phyloP scores from a whole-genome alignment of 179 eudicot species.

The Kewa caespitosa region DNA sequence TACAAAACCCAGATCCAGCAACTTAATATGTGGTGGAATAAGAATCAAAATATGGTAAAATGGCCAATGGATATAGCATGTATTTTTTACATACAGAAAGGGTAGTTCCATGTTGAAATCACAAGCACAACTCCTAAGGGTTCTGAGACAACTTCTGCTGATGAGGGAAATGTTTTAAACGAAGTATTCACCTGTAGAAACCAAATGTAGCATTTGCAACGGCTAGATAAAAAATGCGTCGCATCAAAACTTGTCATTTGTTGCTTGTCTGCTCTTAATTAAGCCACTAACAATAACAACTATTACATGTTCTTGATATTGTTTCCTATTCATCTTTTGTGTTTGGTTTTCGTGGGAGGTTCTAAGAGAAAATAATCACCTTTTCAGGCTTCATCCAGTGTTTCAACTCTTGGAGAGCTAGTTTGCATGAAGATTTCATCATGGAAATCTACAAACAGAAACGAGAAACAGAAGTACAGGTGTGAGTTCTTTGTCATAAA shows the following conservation, averaged over 20 bases:
- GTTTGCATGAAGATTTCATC: slow-evolving; percentile 38
- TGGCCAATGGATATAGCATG: background rate
- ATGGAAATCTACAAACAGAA: slow-evolving; percentile 38
- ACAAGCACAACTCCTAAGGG: slow-evolving; percentile 51
- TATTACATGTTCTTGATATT: no score
- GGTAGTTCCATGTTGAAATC: slow-evolving; percentile 55
- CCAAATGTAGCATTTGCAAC: background rate
- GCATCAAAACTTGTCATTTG: background rate
- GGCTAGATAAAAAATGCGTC: background rate
- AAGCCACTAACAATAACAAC: background rate
- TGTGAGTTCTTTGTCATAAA: background rate
- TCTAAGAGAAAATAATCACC: slow-evolving; percentile 26
- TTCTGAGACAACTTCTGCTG: slow-evolving; percentile 50
- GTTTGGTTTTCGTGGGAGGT: background rate
- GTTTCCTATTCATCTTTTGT: no score
- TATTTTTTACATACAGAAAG: slow-evolving; percentile 42
- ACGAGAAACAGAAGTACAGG: background rate
- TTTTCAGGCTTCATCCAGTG: slow-evolving; percentile 47
- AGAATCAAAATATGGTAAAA: background rate
- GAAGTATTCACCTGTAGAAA: slow-evolving; percentile 41
- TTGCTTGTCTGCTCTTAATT: background rate
- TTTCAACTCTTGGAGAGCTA: slow-evolving; percentile 36
- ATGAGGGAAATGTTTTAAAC: slow-evolving; percentile 42
- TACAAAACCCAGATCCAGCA: background rate
- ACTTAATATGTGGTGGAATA: background rate